Evolutionary conservation across 148 eudicot species (phyloP).

Genomic region (Rhododendron ferrugineum): DNA sequence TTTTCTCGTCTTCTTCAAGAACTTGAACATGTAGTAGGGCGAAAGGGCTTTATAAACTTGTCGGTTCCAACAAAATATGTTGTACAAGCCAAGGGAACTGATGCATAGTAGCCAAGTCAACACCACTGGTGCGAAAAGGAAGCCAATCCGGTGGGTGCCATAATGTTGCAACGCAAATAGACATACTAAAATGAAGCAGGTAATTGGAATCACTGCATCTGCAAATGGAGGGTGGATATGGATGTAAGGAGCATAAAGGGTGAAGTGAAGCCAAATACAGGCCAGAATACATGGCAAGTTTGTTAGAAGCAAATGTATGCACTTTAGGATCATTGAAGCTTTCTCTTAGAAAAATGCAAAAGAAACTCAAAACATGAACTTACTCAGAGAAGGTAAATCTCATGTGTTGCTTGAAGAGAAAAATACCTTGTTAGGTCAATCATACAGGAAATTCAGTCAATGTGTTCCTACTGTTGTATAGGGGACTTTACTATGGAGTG

Average conservation of each 20-base stretch:
- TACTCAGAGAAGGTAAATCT: not conserved
- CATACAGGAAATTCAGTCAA: not conserved
- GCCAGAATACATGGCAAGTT: not conserved
- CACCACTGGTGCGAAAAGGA: slow-evolving; percentile 78
- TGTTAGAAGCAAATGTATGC: not conserved
- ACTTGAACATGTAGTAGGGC: slow-evolving; percentile 86
- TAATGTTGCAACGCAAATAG: slow-evolving; percentile 91
- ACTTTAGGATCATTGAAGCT: not conserved
- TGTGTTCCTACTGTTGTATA: not conserved
- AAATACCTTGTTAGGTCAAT: not conserved
- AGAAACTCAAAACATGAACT: not conserved
- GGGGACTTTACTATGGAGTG: not conserved
- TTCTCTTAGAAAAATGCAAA: not conserved
- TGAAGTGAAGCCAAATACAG: not conserved
- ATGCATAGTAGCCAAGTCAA: slow-evolving; percentile 77
- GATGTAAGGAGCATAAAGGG: not conserved
- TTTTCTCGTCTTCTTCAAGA: slow-evolving; percentile 77
- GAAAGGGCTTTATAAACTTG: slow-evolving; percentile 74
- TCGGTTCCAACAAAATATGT: slow-evolving; percentile 75
- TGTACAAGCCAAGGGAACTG: slow-evolving; percentile 76
- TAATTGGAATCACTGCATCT: slow-evolving; percentile 89
- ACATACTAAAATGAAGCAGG: slow-evolving; percentile 80
- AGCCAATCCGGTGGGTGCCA: slow-evolving; percentile 87
- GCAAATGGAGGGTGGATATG: slow-evolving; percentile 20
- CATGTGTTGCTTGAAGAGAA: not conserved